A percentile compares a stretch with the other conserved stretches of the same genome.
These are phyloP conservation scores for Penicillium arizonense DNA, from an alignment of 495 filamentous ascomycete genomes.

Conservation along the genomic window DNA sequence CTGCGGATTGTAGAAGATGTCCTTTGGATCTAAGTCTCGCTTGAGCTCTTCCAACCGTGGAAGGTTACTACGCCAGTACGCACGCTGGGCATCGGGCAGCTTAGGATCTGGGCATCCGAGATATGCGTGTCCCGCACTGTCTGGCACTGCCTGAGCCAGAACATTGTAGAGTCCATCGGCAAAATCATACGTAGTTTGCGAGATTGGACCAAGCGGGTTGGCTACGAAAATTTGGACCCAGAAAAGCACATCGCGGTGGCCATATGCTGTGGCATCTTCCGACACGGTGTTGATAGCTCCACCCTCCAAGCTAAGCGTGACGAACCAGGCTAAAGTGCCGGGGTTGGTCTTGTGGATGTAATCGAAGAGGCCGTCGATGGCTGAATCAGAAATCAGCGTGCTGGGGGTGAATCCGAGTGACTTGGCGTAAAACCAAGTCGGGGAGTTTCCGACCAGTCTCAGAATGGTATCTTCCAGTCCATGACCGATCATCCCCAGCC, in stretches of 20 bases:
- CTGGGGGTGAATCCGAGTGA: slow-evolving; percentile 42
- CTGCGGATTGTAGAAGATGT: slow-evolving; percentile 60
- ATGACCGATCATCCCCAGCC: slow-evolving; percentile 50
- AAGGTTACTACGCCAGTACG: slow-evolving; percentile 56
- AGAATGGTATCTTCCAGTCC: slow-evolving; percentile 45
- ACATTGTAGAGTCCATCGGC: slow-evolving; percentile 39
- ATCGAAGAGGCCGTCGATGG: slow-evolving; percentile 31
- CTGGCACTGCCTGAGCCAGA: slow-evolving; percentile 17
- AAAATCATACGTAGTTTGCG: slow-evolving; percentile 27
- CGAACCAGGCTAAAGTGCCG: slow-evolving; percentile 34
- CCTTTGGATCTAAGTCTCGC: slow-evolving; percentile 47
- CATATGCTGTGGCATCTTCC: slow-evolving; percentile 31
- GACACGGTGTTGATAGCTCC: slow-evolving; percentile 32
- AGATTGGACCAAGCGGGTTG: slow-evolving; percentile 36
- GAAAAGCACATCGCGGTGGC: slow-evolving; percentile 36
- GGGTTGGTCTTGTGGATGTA: slow-evolving; percentile 42
- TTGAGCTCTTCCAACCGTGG: slow-evolving; percentile 49
- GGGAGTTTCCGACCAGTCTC: slow-evolving; percentile 26
- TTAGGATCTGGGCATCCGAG: slow-evolving; percentile 65
- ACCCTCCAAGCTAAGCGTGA: slow-evolving; percentile 32
- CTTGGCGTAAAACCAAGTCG: slow-evolving; percentile 38
- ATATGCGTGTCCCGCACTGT: slow-evolving; percentile 41
- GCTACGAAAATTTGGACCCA: slow-evolving; percentile 33
- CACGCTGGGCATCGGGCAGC: slow-evolving; percentile 33
- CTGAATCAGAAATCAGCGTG: slow-evolving; percentile 29